Conservation (phyloP, 2,329 filamentous ascomycete species). For the Rhynchosporium secalis region DNA sequence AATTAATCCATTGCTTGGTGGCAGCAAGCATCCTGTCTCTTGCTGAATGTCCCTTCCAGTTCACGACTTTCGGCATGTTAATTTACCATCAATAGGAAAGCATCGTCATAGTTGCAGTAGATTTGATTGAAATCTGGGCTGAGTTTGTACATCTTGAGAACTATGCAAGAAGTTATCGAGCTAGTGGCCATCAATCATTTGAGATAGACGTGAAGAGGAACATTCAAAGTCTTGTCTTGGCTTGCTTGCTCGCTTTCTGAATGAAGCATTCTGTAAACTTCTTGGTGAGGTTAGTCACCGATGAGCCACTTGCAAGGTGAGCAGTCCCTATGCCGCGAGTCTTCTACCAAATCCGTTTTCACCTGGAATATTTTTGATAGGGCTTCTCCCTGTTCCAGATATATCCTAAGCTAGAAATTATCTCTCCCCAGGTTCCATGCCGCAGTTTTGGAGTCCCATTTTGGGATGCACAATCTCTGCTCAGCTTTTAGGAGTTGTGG, state of each 20-base stretch:
- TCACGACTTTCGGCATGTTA: slow-evolving; percentile 21
- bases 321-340: slow-evolving; percentile 20
- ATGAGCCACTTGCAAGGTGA: slow-evolving; percentile 8
- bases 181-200: slow-evolving; percentile 23
- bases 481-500: slow-evolving; percentile 22
- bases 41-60: slow-evolving; percentile 15
- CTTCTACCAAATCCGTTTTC: slow-evolving; percentile 24
- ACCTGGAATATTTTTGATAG: slow-evolving; percentile 18
- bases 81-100: slow-evolving; percentile 18
- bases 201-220: slow-evolving; percentile 18
- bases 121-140: slow-evolving; percentile 21
- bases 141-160: slow-evolving; percentile 20
- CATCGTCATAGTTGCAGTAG: slow-evolving; percentile 25
- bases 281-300: slow-evolving; percentile 21
- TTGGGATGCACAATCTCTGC: slow-evolving; percentile 18
- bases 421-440: slow-evolving; percentile 20
- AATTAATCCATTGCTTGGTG: slow-evolving; percentile 19
- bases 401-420: slow-evolving; percentile 17
- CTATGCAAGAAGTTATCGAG: slow-evolving; percentile 20
- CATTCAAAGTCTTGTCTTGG: slow-evolving; percentile 8
- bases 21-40: slow-evolving; percentile 22
- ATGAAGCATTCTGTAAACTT: slow-evolving; percentile 21
- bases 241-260: slow-evolving; percentile 13
- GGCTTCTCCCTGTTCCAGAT: slow-evolving; percentile 18
- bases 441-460: slow-evolving; percentile 22